Conservation (phyloP, 2,329 filamentous ascomycete species). For the Diplodia sapinea region DNA sequence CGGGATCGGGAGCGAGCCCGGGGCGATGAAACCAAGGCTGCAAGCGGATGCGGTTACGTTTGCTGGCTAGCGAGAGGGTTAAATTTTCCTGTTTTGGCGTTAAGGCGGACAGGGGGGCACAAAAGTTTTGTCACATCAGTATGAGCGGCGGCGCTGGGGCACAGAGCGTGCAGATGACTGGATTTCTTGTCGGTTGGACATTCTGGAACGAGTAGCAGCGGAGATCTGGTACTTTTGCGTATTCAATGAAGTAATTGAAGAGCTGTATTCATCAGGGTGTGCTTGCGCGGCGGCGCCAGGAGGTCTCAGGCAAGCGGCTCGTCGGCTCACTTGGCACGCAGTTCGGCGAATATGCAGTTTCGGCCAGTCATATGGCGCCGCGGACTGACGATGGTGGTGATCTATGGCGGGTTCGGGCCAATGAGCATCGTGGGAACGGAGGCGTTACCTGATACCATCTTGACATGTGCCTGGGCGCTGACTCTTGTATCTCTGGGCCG, state of each 20-base stretch:
- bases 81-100: constrained; percentile 25
- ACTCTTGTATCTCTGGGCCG: constrained; percentile 15
- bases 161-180: constrained; percentile 11
- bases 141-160: constrained; percentile 21
- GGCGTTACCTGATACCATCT: constrained; percentile 17
- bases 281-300: not conserved
- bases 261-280: not conserved
- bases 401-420: not conserved
- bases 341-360: constrained; percentile 18
- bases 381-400: constrained; percentile 17
- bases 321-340: not conserved
- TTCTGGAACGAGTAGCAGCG: not conserved
- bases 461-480: constrained; percentile 24
- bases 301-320: not conserved
- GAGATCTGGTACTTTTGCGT: not conserved
- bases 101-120: constrained; percentile 4
- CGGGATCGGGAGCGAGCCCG: not conserved
- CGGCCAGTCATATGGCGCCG: constrained; percentile 2
- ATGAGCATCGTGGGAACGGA: not conserved
- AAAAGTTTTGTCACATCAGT: constrained; percentile 24
- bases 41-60: constrained; percentile 15
- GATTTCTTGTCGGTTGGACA: constrained; percentile 16
- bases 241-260: not conserved
- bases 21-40: not conserved
- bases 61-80: constrained; percentile 18